phyloP scores from a whole-genome alignment of 2,329 filamentous ascomycete genomes.

The Rosellinia necatrix region DNA sequence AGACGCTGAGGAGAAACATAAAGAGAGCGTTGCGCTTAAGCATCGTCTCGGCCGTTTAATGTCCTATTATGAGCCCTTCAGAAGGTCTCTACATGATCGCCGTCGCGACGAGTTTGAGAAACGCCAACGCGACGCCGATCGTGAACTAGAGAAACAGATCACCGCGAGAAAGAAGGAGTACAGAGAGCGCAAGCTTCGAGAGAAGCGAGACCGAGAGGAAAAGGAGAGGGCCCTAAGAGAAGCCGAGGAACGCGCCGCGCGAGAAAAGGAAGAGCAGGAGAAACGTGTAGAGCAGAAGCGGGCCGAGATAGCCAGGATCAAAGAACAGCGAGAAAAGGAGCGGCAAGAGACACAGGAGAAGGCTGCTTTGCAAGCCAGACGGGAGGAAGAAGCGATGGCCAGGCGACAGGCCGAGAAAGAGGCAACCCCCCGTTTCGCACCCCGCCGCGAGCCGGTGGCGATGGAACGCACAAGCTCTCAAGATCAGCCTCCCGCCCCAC shows the following conservation, averaged over 20 bases:
- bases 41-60: constrained; percentile 86
- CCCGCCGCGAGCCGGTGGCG: constrained; percentile 46
- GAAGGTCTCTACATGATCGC: constrained; percentile 79
- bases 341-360: constrained; percentile 70
- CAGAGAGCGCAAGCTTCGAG: constrained; percentile 78
- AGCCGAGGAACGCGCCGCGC: constrained; percentile 80
- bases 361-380: constrained; percentile 72
- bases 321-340: constrained; percentile 68
- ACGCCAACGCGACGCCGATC: constrained; percentile 87
- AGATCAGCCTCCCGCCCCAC: constrained; percentile 55
- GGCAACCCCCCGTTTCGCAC: constrained; percentile 42
- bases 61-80: constrained; percentile 82
- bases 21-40: constrained; percentile 90
- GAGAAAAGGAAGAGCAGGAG: constrained; percentile 85
- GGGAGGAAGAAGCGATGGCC: constrained; percentile 87
- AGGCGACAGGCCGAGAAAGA: constrained; percentile 71
- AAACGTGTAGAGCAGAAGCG: constrained; percentile 80
- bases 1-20: constrained; percentile 86
- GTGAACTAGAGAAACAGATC: constrained; percentile 92
- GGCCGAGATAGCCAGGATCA: constrained; percentile 68
- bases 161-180: constrained; percentile 84
- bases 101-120: constrained; percentile 96
- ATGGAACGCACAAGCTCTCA: constrained; percentile 52
- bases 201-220: constrained; percentile 85
- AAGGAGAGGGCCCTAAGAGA: constrained; percentile 77